Conservation (phyloP, 352 stramenopile species). For the Halophytophthora polymorphica region DNA sequence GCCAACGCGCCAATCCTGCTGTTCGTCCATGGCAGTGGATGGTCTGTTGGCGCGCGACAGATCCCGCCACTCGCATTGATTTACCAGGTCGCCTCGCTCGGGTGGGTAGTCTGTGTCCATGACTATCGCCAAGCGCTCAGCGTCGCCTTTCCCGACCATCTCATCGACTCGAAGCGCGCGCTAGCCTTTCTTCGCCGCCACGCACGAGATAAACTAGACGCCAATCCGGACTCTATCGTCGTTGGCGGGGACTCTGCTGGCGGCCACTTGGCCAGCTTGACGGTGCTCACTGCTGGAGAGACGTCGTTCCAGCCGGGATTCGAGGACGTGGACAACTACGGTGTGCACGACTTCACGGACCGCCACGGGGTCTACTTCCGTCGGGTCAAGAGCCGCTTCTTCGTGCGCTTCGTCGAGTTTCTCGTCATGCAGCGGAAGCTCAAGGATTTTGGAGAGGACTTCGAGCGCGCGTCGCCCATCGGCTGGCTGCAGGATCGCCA, state of each 20-base stretch:
- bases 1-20: slow-evolving; percentile 67
- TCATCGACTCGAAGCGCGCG: slow-evolving; percentile 70
- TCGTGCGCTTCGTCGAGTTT: slow-evolving; percentile 65
- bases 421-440: slow-evolving; percentile 71
- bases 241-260: slow-evolving; percentile 68
- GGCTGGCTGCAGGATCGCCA: slow-evolving; percentile 48
- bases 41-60: slow-evolving; percentile 55
- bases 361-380: slow-evolving; percentile 59
- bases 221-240: slow-evolving; percentile 68
- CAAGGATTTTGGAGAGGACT: slow-evolving; percentile 33
- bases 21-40: slow-evolving; percentile 76
- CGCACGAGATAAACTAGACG: slow-evolving; percentile 38
- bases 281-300: slow-evolving; percentile 59
- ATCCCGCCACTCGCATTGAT: slow-evolving; percentile 54
- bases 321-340: slow-evolving; percentile 72
- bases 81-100: slow-evolving; percentile 51
- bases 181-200: slow-evolving; percentile 59
- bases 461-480: slow-evolving; percentile 61
- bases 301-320: slow-evolving; percentile 73
- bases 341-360: slow-evolving; percentile 77
- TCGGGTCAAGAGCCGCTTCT: slow-evolving; percentile 50
- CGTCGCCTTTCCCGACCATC: slow-evolving; percentile 57
- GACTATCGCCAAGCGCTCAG: slow-evolving; percentile 75
- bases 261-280: slow-evolving; percentile 63
- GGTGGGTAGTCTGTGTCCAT: slow-evolving; percentile 70